A percentile compares a stretch with the other conserved stretches of the same genome.
phyloP scores from a whole-genome alignment of 164 flowering plant genomes.

The Stephania yunnanensis region DNA sequence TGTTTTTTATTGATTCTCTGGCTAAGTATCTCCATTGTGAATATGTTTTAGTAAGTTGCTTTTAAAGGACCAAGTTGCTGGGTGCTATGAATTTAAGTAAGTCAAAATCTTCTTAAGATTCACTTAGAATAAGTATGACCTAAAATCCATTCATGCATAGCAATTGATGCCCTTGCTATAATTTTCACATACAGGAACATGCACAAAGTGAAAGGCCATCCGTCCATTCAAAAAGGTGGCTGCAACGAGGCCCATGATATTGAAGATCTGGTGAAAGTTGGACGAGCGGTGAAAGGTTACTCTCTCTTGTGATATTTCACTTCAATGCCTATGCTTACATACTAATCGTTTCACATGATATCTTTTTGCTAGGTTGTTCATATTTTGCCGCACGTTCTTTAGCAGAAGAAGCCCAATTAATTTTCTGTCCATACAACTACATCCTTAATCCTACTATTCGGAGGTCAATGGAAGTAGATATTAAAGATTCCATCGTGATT shows the following conservation, averaged over 20 bases:
- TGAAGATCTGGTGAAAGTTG: slow-evolving; percentile 96
- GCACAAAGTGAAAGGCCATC: slow-evolving; percentile 63
- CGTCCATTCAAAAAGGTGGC: slow-evolving; percentile 81
- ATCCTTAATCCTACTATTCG: slow-evolving; percentile 72
- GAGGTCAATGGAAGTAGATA: slow-evolving; percentile 82
- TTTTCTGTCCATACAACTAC: slow-evolving; percentile 93
- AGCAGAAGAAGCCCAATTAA: slow-evolving; percentile 76
- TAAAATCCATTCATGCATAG: background rate
- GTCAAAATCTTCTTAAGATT: slow-evolving; percentile 17
- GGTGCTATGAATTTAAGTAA: slow-evolving; percentile 75
- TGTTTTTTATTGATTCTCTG: slow-evolving; percentile 1
- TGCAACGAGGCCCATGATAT: slow-evolving; percentile 88
- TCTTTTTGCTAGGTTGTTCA: slow-evolving; percentile 64
- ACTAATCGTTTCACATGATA: background rate
- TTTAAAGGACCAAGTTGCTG: slow-evolving; percentile 35
- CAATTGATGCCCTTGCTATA: background rate
- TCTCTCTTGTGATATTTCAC: slow-evolving; percentile 10
- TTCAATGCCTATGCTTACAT: slow-evolving; percentile 9
- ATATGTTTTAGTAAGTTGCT: slow-evolving; percentile 65
- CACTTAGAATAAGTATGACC: background rate
- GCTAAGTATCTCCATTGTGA: slow-evolving; percentile 8
- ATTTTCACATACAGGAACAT: slow-evolving; percentile 44
- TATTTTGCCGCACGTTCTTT: slow-evolving; percentile 87
- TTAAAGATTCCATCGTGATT: slow-evolving; percentile 68
- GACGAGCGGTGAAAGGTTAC: slow-evolving; percentile 63